These are phyloP conservation scores for Phaffomyces opuntiae DNA, from an alignment of 805 yeast genomes.

Conservation along the genomic window DNA sequence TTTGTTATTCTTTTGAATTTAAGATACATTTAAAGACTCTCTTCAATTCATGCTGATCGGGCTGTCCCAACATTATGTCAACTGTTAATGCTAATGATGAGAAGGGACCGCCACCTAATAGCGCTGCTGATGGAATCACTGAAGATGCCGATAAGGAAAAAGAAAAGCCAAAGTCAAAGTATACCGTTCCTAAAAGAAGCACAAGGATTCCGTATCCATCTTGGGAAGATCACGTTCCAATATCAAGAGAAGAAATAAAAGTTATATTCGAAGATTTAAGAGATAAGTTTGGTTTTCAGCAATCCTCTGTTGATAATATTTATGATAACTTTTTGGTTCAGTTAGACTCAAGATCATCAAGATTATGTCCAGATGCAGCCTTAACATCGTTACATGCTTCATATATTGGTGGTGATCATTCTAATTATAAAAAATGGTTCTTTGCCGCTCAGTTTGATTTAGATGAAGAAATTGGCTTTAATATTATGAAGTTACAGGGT, in stretches of 20 bases:
- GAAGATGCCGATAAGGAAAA: not conserved
- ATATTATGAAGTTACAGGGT: slow-evolving; percentile 46
- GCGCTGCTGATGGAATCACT: not conserved
- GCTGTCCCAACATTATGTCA: too few relatives aligned
- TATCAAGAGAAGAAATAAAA: slow-evolving; percentile 58
- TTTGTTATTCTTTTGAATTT: too few relatives aligned
- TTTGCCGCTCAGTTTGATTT: slow-evolving; percentile 77
- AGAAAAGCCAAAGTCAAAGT: not conserved
- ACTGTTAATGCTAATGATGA: not conserved
- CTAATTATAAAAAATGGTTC: slow-evolving; percentile 90
- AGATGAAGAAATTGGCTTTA: slow-evolving; percentile 60
- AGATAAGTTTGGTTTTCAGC: slow-evolving; percentile 77
- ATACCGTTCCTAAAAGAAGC: not conserved
- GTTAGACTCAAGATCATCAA: slow-evolving; percentile 79
- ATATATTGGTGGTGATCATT: slow-evolving; percentile 83
- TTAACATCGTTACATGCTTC: slow-evolving; percentile 76
- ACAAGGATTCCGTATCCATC: slow-evolving; percentile 9
- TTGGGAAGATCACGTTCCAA: slow-evolving; percentile 54
- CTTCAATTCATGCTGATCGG: too few relatives aligned
- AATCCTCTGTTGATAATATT: slow-evolving; percentile 71
- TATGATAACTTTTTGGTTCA: slow-evolving; percentile 72
- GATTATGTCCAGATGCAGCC: slow-evolving; percentile 68
- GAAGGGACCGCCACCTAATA: not conserved
- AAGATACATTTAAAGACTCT: too few relatives aligned
- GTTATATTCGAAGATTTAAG: slow-evolving; percentile 52